These are phyloP conservation scores for Verticillium longisporum DNA, from an alignment of 2,329 filamentous ascomycete genomes.

Conservation along the genomic window DNA sequence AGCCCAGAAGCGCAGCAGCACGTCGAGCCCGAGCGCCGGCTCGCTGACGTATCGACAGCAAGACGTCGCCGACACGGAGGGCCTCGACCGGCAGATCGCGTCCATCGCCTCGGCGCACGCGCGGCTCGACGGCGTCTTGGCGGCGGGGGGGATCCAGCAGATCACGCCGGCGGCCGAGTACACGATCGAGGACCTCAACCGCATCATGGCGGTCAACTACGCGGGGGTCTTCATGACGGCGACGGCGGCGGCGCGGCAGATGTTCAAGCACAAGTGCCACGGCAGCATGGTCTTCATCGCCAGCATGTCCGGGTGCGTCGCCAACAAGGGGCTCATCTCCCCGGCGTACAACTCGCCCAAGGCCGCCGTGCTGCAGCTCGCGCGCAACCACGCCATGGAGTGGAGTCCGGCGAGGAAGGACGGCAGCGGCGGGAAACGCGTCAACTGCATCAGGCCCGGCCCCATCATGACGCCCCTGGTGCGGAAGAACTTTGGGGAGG, in stretches of 20 bases:
- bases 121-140: slow-evolving; percentile 61
- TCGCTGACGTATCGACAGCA: slow-evolving; percentile 60
- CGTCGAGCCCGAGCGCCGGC: slow-evolving; percentile 41
- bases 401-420: slow-evolving; percentile 42
- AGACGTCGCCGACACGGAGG: slow-evolving; percentile 56
- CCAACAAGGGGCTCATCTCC: slow-evolving; percentile 54
- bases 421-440: slow-evolving; percentile 49
- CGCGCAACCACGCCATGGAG: slow-evolving; percentile 55
- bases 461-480: slow-evolving; percentile 63
- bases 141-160: slow-evolving; percentile 63
- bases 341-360: slow-evolving; percentile 63
- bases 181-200: slow-evolving; percentile 44
- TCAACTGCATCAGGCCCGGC: slow-evolving; percentile 32
- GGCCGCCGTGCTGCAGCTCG: slow-evolving; percentile 57
- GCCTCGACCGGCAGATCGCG: slow-evolving; percentile 50
- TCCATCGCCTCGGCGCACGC: slow-evolving; percentile 54
- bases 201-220: slow-evolving; percentile 65
- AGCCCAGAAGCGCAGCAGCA: slow-evolving; percentile 44
- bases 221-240: slow-evolving; percentile 66
- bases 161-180: slow-evolving; percentile 64
- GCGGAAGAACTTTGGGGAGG: slow-evolving; percentile 60
- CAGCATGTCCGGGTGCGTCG: slow-evolving; percentile 47
- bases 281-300: slow-evolving; percentile 53
- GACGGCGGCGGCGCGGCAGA: slow-evolving; percentile 61
- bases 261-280: slow-evolving; percentile 41